Evolutionary conservation across 805 yeast genomes (phyloP).

Genomic region (Ogataea pilisensis): DNA sequence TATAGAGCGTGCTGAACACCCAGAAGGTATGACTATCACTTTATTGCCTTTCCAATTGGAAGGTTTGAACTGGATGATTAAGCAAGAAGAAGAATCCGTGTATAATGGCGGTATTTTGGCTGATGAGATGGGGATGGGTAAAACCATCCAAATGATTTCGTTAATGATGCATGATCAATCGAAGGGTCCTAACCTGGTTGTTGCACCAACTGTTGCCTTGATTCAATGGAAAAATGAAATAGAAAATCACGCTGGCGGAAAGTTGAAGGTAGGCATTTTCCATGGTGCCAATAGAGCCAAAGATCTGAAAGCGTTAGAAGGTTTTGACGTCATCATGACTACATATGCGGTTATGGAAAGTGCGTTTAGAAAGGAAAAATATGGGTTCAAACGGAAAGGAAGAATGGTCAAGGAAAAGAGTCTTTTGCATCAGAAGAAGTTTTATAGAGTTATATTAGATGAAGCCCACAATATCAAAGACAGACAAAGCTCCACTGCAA

Average conservation of each 20-base stretch:
- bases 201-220: slow-evolving; percentile 97
- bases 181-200: slow-evolving; percentile 77
- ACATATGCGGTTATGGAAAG: slow-evolving; percentile 92
- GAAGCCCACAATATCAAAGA: slow-evolving; percentile 98
- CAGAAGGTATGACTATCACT: slow-evolving; percentile 67
- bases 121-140: slow-evolving; percentile 99
- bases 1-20: slow-evolving; percentile 65
- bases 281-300: slow-evolving; percentile 83
- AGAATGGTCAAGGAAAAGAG: slow-evolving; percentile 72
- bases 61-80: slow-evolving; percentile 83
- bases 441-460: slow-evolving; percentile 84
- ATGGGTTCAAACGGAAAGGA: slow-evolving; percentile 75
- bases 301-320: slow-evolving; percentile 49
- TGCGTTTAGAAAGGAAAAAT: slow-evolving; percentile 72
- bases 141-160: slow-evolving; percentile 94
- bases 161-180: slow-evolving; percentile 65
- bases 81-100: slow-evolving; percentile 77
- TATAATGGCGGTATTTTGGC: slow-evolving; percentile 92
- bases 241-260: slow-evolving; percentile 72
- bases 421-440: slow-evolving; percentile 66
- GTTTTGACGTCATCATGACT: slow-evolving; percentile 79
- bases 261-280: slow-evolving; percentile 62
- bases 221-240: slow-evolving; percentile 98
- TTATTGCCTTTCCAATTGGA: slow-evolving; percentile 90
- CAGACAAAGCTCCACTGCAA: slow-evolving; percentile 87